phyloP scores from a whole-genome alignment of 2,329 filamentous ascomycete species.

The Grosmannia huntii region DNA sequence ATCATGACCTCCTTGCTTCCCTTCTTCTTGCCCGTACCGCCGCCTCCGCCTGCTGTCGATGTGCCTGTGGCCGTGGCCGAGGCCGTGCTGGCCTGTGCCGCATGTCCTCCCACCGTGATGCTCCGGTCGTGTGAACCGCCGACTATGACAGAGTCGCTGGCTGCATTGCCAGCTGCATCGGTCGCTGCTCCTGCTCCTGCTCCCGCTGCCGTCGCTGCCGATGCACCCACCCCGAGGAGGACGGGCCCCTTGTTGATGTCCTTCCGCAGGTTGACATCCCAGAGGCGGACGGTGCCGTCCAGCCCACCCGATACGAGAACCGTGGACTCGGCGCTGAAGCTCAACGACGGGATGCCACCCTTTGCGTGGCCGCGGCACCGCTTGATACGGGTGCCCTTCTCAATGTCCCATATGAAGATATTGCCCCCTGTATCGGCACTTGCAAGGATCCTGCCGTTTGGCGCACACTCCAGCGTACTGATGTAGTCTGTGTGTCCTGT shows the following conservation, averaged over 20 bases:
- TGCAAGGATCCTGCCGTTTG: constrained; percentile 80
- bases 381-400: constrained; percentile 76
- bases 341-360: constrained; percentile 84
- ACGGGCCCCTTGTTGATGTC: constrained; percentile 42
- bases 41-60: constrained; percentile 18
- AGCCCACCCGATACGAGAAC: constrained; percentile 83
- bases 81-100: constrained; percentile 28
- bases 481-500: constrained; percentile 84
- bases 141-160: constrained; percentile 26
- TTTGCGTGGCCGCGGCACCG: constrained; percentile 88
- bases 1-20: constrained; percentile 79
- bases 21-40: constrained; percentile 50
- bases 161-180: constrained; percentile 19
- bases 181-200: not conserved
- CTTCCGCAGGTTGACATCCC: constrained; percentile 71
- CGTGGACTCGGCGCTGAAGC: constrained; percentile 85
- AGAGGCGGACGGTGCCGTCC: constrained; percentile 84
- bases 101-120: constrained; percentile 29
- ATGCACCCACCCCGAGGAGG: not conserved
- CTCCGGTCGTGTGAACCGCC: constrained; percentile 22
- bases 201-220: not conserved
- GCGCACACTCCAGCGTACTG: constrained; percentile 71
- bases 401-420: constrained; percentile 89
- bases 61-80: constrained; percentile 22
- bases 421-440: constrained; percentile 80